Percentiles rank a stretch among this genome's conserved stretches.
phyloP scores from a whole-genome alignment of 305 asterid genomes.

The Fraxinus sp. region DNA sequence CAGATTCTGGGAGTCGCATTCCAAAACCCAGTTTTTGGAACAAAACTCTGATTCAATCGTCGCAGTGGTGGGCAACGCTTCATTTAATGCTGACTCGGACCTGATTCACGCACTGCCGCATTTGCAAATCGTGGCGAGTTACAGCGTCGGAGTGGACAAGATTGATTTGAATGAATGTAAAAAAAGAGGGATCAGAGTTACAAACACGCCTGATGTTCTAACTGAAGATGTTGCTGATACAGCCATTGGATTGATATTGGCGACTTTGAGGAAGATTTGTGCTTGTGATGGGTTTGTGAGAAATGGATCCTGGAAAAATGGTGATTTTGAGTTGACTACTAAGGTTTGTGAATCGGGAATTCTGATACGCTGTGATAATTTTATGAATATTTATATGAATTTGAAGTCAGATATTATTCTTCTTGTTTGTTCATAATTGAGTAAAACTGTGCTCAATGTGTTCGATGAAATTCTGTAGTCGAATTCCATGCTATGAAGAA shows the following conservation, averaged over 20 bases:
- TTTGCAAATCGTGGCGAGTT: conserved; percentile 70
- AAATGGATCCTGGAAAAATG: conserved; percentile 45
- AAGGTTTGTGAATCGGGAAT: conserved; percentile 43
- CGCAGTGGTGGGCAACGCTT: conserved; percentile 63
- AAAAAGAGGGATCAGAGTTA: conserved; percentile 54
- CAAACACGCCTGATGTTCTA: conserved; percentile 76
- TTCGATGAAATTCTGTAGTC: not conserved
- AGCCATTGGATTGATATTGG: conserved; percentile 58
- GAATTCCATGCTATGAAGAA: not conserved
- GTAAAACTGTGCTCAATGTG: not conserved
- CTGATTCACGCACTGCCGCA: conserved; percentile 62
- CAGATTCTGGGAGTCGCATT: conserved; percentile 52
- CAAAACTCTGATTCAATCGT: conserved; percentile 37
- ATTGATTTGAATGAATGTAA: conserved; percentile 59
- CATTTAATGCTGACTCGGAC: conserved; percentile 53
- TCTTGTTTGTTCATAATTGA: not conserved
- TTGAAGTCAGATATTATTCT: no score
- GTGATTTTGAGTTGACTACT: conserved; percentile 43
- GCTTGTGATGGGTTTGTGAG: conserved; percentile 49
- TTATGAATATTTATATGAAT: not conserved
- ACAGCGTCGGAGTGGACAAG: conserved; percentile 77
- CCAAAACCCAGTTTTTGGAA: conserved; percentile 26
- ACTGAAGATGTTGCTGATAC: conserved; percentile 76
- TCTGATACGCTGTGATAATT: not conserved
- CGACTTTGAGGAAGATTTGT: conserved; percentile 53